phyloP scores from a whole-genome alignment of 768 basidiomycete genomes.

The Boletus barrowsii region DNA sequence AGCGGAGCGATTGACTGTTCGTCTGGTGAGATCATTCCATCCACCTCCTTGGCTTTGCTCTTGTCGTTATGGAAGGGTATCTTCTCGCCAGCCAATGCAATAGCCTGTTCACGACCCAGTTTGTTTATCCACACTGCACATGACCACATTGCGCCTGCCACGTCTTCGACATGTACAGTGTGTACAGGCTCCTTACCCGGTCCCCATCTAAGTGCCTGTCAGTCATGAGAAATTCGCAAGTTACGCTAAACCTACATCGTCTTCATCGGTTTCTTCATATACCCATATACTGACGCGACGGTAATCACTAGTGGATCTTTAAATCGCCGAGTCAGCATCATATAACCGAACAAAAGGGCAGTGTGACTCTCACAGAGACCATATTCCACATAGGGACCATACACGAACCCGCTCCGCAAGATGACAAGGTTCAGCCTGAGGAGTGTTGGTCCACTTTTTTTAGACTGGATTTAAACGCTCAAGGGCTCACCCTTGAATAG shows the following conservation, averaged over 20 bases:
- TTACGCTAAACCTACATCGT: slow-evolving; percentile 55
- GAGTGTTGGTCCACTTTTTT: slow-evolving; percentile 5
- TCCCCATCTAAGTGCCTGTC: slow-evolving; percentile 55
- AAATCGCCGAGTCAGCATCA: slow-evolving; percentile 11
- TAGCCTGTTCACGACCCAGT: slow-evolving; percentile 61
- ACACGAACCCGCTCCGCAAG: slow-evolving; percentile 68
- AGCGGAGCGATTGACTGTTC: slow-evolving; percentile 65
- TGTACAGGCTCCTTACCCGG: slow-evolving; percentile 74
- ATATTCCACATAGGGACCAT: slow-evolving; percentile 77
- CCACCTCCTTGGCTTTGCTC: slow-evolving; percentile 59
- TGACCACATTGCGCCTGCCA: slow-evolving; percentile 75
- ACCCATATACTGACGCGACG: slow-evolving; percentile 77
- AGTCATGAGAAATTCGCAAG: slow-evolving; percentile 1
- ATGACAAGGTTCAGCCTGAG: slow-evolving; percentile 77
- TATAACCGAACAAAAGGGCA: slow-evolving; percentile 5
- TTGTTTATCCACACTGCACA: slow-evolving; percentile 72
- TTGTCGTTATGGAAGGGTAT: slow-evolving; percentile 55
- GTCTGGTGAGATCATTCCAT: slow-evolving; percentile 56
- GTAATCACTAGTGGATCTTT: slow-evolving; percentile 69
- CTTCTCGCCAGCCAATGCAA: slow-evolving; percentile 46
- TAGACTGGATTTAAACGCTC: slow-evolving; percentile 9
- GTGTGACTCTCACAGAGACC: slow-evolving; percentile 52
- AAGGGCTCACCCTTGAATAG: slow-evolving; percentile 59
- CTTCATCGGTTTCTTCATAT: slow-evolving; percentile 82
- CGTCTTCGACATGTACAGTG: slow-evolving; percentile 75